Evolutionary conservation across 768 basidiomycete species (phyloP).

Genomic region (Dentipellis sp.): DNA sequence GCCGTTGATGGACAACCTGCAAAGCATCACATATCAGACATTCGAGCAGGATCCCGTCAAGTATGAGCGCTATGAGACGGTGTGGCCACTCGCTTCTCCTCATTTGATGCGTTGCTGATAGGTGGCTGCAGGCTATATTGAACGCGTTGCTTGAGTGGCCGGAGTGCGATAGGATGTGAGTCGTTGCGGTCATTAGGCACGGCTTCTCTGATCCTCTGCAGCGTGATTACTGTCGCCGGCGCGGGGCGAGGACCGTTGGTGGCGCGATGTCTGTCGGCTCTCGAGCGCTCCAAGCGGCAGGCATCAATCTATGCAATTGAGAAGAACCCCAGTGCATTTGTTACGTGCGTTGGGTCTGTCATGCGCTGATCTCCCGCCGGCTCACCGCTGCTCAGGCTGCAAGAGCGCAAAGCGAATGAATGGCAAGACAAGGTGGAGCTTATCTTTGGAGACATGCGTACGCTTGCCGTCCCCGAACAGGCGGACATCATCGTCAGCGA

Average conservation of each 20-base stretch:
- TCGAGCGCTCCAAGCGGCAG: constrained; percentile 53
- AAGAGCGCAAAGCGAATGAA: constrained; percentile 70
- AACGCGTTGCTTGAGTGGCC: constrained; percentile 71
- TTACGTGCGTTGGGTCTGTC: constrained; percentile 56
- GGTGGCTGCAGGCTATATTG: constrained; percentile 55
- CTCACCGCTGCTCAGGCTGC: constrained; percentile 45
- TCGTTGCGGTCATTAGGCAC: constrained; percentile 4
- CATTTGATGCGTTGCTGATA: neutral
- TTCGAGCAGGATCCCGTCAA: constrained; percentile 98
- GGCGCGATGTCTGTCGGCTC: constrained; percentile 70
- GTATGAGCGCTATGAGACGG: constrained; percentile 92
- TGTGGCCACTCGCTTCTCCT: constrained; percentile 17
- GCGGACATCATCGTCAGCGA: constrained; percentile 95
- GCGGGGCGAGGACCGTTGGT: constrained; percentile 94
- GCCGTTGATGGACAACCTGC: constrained; percentile 97
- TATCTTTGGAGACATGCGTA: constrained; percentile 93
- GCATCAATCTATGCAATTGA: constrained; percentile 82
- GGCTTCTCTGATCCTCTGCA: constrained; percentile 19
- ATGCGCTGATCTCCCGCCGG: neutral
- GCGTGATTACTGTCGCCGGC: constrained; percentile 85
- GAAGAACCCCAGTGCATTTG: constrained; percentile 93
- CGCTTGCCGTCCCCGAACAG: constrained; percentile 70
- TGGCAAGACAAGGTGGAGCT: constrained; percentile 79
- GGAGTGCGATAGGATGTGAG: constrained; percentile 52
- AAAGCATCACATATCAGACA: constrained; percentile 92